Base-by-base conservation (phyloP, 345 rosid genomes). In the Rhizophora mangle region DNA sequence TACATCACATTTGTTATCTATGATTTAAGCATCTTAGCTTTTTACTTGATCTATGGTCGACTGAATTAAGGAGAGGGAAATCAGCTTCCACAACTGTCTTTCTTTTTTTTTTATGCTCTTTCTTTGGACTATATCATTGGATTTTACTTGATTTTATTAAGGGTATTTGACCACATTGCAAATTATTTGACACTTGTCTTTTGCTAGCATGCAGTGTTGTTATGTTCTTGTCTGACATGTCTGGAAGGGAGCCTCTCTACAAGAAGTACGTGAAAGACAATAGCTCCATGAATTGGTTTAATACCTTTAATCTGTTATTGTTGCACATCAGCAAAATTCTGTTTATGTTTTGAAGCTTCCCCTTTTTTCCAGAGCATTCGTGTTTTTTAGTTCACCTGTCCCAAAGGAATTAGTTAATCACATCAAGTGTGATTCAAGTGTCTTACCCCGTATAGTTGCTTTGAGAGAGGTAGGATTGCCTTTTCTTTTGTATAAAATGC, bases 221-320 rank as follows among this genome's bases (percentile, higher is more conserved):
- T 78, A 93, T 93, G 98, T 87, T 93, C 91, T 81, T 94, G 74
- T 94, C 98, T 27, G 98, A 94, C 77, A 91, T 93, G 98, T 94
- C 97, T 20, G 98, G 98, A 72, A 83, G 98, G 83, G 96, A 89
- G 77, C 97, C 98, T 53, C 78, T 94, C 63, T 94, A 94, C 85
- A 89, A 79, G 72, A 94, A 85, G 98, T 93, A 87, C 11, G 86
- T 72, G 47, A 64, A 69, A 18, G 34, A 49, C 62, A 59, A 39
- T 51, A n/a, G 32, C 26, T 65, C 51, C 34, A 27, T 49, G 49
- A 66, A 15, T 58, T 32, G 15, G 3, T 65, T 46, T 49, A 49
- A 26, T 64, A 15, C n/a, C 49, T 46, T 47, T 39, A 53, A 62
- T 59, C 34, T 36, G 15, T 43, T 53, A 62, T 19, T 27, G 22